A percentile compares a stretch with the other conserved stretches of the same genome.
Conservation (phyloP, 768 basidiomycete species). For the Tylopilus rubrobrunneus region DNA sequence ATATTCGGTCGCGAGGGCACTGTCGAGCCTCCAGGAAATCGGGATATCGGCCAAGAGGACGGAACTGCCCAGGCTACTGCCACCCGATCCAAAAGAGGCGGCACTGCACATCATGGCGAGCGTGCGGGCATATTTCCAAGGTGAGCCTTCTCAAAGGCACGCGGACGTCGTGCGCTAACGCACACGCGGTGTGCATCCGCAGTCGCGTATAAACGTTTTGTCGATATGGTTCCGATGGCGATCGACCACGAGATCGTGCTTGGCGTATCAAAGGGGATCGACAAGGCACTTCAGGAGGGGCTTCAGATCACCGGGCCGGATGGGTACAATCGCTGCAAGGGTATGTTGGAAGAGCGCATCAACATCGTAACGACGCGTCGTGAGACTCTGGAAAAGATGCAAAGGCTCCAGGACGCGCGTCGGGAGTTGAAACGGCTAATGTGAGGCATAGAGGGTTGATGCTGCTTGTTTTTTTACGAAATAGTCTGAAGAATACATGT, state of each 20-base stretch:
- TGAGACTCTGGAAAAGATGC: slow-evolving; percentile 48
- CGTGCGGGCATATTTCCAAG: slow-evolving; percentile 73
- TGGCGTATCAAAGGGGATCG: slow-evolving; percentile 45
- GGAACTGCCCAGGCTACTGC: slow-evolving; percentile 49
- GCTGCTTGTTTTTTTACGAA: too few species aligned
- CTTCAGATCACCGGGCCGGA: slow-evolving; percentile 51
- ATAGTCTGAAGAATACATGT: too few species aligned
- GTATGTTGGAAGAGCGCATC: slow-evolving; percentile 49
- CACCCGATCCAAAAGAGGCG: slow-evolving; percentile 48
- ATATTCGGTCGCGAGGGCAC: slow-evolving; percentile 28
- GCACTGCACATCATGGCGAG: slow-evolving; percentile 66
- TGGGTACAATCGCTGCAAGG: slow-evolving; percentile 43
- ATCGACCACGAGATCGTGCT: slow-evolving; percentile 40
- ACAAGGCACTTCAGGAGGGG: slow-evolving; percentile 42
- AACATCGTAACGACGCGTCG: slow-evolving; percentile 41
- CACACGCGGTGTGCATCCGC: background rate
- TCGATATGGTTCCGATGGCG: slow-evolving; percentile 40
- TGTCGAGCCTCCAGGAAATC: slow-evolving; percentile 9
- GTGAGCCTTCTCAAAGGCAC: slow-evolving; percentile 30
- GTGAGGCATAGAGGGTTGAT: background rate
- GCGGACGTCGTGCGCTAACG: background rate
- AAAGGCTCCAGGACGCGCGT: slow-evolving; percentile 46
- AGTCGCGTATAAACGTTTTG: slow-evolving; percentile 49
- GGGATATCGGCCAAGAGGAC: slow-evolving; percentile 34
- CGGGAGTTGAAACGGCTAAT: slow-evolving; percentile 32